Evolutionary conservation across 2,329 filamentous ascomycete genomes (phyloP), one percentile per base, ranked within the genome.

Genomic region (Fusarium torreyae): DNA sequence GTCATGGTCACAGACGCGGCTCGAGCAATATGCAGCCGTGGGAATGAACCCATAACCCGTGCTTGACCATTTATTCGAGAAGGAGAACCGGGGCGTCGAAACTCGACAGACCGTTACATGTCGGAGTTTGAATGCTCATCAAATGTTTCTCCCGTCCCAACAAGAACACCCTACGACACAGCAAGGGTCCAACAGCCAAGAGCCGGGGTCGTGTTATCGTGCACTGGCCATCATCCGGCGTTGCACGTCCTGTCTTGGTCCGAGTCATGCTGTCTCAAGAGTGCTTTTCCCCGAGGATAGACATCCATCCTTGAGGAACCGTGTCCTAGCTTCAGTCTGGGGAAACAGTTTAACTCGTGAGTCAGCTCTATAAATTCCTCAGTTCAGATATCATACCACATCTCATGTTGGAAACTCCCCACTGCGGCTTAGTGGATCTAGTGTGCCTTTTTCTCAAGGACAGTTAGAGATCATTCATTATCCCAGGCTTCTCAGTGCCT

Each of bases 141-240:
- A 40, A 18, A 50, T 33, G 17, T 51, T 46, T 36, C 34, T 44
- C 26, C 48, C 31, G 17, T 42, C 49, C 39, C 17, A 31, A 33
- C 36, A 48, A 42, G 15, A 55, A 39, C 45, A 57, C 39, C 36
- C 46, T 49, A 45, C 49, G 34, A 31, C n/a, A 36, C 28, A 51
- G 22, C 64, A 52, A 66, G 58, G 52, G 71, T 67, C 52, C 48
- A 57, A 38, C 44, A 31, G 33, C 26, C 46, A 52, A 55, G 56
- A 58, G 44, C 63, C 46, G 43, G 63, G 70, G 58, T 65, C 54
- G 44, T 46, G 52, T 67, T 62, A 70, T 68, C 55, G 55, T 52
- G 71, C 71, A 73, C 68, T 67, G 70, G 54, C 70, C 66, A 66
- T 54, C 15, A 44, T 43, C 61, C 68, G 66, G 60, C 52, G 46